Conservation (phyloP, 805 yeast species). For the Candida sakaeoensis region DNA sequence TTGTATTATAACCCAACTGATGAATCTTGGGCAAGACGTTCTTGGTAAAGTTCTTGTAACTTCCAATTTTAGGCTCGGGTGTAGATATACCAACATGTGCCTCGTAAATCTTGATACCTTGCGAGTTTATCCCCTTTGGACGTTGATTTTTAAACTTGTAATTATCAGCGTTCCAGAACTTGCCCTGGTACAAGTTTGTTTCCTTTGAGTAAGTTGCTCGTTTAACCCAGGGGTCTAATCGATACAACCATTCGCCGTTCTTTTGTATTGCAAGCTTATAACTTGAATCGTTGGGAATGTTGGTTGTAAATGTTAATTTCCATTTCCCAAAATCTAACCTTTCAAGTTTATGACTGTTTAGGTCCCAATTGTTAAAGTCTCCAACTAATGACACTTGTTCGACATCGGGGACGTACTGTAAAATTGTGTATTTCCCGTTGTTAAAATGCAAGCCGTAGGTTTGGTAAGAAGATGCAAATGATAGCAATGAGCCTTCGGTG, state of each 20-base stretch:
- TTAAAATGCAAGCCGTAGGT: slow-evolving; percentile 71
- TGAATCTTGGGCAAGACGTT: slow-evolving; percentile 81
- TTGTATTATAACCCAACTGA: slow-evolving; percentile 84
- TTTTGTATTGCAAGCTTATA: slow-evolving; percentile 66
- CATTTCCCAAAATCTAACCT: slow-evolving; percentile 66
- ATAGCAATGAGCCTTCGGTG: slow-evolving; percentile 53
- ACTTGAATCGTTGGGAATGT: slow-evolving; percentile 78
- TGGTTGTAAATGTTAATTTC: slow-evolving; percentile 57
- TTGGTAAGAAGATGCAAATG: slow-evolving; percentile 75
- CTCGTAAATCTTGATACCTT: slow-evolving; percentile 74
- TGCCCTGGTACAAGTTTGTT: slow-evolving; percentile 65
- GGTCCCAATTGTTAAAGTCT: slow-evolving; percentile 86
- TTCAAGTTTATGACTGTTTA: slow-evolving; percentile 48
- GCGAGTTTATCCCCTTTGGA: slow-evolving; percentile 50
- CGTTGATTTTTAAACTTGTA: slow-evolving; percentile 63
- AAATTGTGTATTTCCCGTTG: slow-evolving; percentile 48
- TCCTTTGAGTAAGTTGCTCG: slow-evolving; percentile 74
- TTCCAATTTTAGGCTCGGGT: slow-evolving; percentile 80
- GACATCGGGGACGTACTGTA: slow-evolving; percentile 93
- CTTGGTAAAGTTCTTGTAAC: slow-evolving; percentile 79
- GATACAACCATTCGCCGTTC: slow-evolving; percentile 62
- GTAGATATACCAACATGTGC: slow-evolving; percentile 95
- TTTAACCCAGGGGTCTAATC: slow-evolving; percentile 86
- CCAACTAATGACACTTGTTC: slow-evolving; percentile 74
- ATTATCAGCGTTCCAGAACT: slow-evolving; percentile 83